Percentiles rank a stretch among this genome's conserved stretches.
phyloP scores from a whole-genome alignment of 495 filamentous ascomycete species.

The Penicillium cinerascens region DNA sequence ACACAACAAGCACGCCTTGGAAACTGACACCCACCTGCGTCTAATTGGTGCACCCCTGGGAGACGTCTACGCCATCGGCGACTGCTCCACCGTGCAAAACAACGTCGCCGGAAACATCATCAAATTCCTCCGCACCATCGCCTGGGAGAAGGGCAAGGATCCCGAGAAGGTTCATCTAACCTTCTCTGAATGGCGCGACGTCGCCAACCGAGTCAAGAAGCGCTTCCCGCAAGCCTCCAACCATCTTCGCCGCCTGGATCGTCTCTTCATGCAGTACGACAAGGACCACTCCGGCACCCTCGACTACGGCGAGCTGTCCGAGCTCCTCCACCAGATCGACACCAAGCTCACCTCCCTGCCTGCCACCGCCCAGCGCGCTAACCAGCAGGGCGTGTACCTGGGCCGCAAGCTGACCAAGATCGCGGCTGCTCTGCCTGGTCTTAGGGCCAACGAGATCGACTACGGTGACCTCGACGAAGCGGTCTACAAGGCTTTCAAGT shows the following conservation, averaged over 20 bases:
- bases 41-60: conserved; percentile 88
- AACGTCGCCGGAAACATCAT: conserved; percentile 86
- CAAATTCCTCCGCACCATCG: conserved; percentile 80
- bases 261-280: conserved; percentile 87
- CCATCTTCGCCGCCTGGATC: conserved; percentile 85
- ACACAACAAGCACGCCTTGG: conserved; percentile 85
- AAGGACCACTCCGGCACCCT: conserved; percentile 88
- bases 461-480: conserved; percentile 92
- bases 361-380: conserved; percentile 91
- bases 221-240: conserved; percentile 90
- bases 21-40: conserved; percentile 92
- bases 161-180: conserved; percentile 77
- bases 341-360: conserved; percentile 82
- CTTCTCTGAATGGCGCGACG: conserved; percentile 81
- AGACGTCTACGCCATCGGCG: conserved; percentile 96
- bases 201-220: conserved; percentile 77
- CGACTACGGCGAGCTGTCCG: conserved; percentile 86
- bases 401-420: conserved; percentile 93
- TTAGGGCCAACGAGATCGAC: conserved; percentile 71
- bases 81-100: conserved; percentile 95
- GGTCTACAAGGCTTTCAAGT: conserved; percentile 94
- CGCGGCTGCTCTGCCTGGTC: conserved; percentile 70
- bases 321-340: conserved; percentile 87
- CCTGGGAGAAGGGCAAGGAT: conserved; percentile 88
- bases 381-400: conserved; percentile 94